Evolutionary conservation across 1,284 basidiomycete genomes (phyloP).

Genomic region (Rhodotorula sp.): DNA sequence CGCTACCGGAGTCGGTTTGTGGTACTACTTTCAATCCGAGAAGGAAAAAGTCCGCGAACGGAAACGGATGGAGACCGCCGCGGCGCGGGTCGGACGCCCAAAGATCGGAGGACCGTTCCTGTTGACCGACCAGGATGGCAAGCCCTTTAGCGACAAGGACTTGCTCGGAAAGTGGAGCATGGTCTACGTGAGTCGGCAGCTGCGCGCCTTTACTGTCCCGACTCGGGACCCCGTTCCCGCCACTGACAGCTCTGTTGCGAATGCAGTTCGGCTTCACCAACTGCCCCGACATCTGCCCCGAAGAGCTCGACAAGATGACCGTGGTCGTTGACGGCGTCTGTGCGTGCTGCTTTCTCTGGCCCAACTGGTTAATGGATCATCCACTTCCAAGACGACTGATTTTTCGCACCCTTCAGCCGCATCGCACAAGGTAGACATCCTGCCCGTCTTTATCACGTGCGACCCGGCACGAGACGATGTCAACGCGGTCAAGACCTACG

Average conservation of each 20-base stretch:
- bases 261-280: constrained; percentile 83
- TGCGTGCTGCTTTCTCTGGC: constrained; percentile 48
- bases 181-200: constrained; percentile 61
- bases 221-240: background rate
- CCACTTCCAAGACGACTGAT: background rate
- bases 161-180: constrained; percentile 76
- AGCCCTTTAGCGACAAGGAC: constrained; percentile 77
- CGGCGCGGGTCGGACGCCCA: constrained; percentile 59
- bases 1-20: constrained; percentile 74
- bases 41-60: constrained; percentile 75
- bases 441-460: constrained; percentile 91
- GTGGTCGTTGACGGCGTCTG: constrained; percentile 73
- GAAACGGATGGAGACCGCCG: constrained; percentile 51
- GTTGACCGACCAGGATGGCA: constrained; percentile 65
- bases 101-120: constrained; percentile 87
- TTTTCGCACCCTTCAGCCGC: constrained; percentile 29
- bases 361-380: background rate
- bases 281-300: constrained; percentile 97
- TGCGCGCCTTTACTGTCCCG: background rate
- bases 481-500: constrained; percentile 56
- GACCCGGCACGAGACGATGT: constrained; percentile 90
- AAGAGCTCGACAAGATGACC: constrained; percentile 95
- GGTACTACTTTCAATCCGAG: constrained; percentile 83
- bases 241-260: background rate
- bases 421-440: constrained; percentile 66